Base-by-base conservation (phyloP, 306 rosid genomes). In the Begonia fuchsioides region DNA sequence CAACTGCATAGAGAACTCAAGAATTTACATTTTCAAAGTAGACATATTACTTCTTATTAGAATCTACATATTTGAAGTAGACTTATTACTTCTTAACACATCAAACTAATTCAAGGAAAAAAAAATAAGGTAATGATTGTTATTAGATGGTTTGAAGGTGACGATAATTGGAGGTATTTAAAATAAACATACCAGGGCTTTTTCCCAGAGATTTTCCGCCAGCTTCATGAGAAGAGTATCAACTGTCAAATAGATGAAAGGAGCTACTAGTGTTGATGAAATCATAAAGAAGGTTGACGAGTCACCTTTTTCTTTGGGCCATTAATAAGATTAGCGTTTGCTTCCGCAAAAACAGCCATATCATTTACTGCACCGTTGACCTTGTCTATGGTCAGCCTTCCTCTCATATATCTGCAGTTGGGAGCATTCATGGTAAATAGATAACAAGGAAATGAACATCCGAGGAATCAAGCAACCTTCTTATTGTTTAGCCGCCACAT, bases 351-450 rank as follows among this genome's bases (percentile, higher is more conserved):
- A 52, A 83, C 61, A 32, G 74, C 95, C 86, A 81, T 88, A 71
- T 83, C 95, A 68, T 51, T 76, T 48, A 81, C 56, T 38, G 93
- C 95, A 54, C 86, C 83, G 49, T 88, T 88, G 57, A 83, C 81
- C 80, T 88, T 88, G 49, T 88, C 96, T 12, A 81, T 58, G 50
- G 97, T 83, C 56, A 88, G 85, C 75, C 97, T 78, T 58, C 97
- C 97, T 73, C 74, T 88, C 97, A 88, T 88, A 62, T 88, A 88
- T 66, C 93, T 88, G 79, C 45, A 54, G 49, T 50, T 64, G 43
- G 56, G 3, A 13, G 47, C 56, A 16, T 13, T 47, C 43, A 3
- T 6, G 15, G 11, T 19, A 6, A 54, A 13, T 39, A 26, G 5
- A 41, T 39, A 62, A 20, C n/a, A 19, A 45, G 53, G 54, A 20